Evolutionary conservation across 2,329 filamentous ascomycete genomes (phyloP).

Genomic region (Ophiostoma himal-ulmi): DNA sequence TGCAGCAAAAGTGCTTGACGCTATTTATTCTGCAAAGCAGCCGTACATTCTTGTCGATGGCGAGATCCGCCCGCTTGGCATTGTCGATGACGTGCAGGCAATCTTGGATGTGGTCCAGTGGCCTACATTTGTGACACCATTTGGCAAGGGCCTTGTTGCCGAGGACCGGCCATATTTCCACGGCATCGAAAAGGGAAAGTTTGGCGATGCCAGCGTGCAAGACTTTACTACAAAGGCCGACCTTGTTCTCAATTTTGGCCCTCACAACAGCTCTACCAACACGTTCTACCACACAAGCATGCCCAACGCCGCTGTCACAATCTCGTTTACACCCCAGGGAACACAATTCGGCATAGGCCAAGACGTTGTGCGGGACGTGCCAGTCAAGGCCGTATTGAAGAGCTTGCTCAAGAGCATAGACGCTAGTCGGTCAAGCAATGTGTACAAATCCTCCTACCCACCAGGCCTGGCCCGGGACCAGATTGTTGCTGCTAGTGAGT

Average conservation of each 20-base stretch:
- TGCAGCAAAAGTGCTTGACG: conserved; percentile 70
- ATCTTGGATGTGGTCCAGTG: conserved; percentile 67
- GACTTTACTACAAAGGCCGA: neutral
- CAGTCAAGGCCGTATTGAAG: neutral
- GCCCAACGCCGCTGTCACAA: neutral
- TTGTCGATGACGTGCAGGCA: conserved; percentile 65
- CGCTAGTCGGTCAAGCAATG: neutral
- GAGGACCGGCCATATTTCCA: conserved; percentile 46
- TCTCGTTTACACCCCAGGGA: neutral
- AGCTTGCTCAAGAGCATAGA: neutral
- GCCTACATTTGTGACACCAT: conserved; percentile 81
- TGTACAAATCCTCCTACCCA: neutral
- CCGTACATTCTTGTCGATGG: conserved; percentile 79
- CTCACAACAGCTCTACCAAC: conserved; percentile 8
- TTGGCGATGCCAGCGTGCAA: neutral
- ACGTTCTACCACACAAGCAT: conserved; percentile 11
- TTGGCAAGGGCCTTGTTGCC: conserved; percentile 80
- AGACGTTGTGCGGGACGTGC: conserved; percentile 1
- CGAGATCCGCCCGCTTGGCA: conserved; percentile 71
- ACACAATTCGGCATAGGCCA: neutral
- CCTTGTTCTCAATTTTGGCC: conserved; percentile 10
- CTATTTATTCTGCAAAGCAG: conserved; percentile 59
- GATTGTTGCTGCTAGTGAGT: neutral
- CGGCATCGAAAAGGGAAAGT: conserved; percentile 3
- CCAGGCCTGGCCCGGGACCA: neutral